These are phyloP conservation scores for Cladosporium sp. DNA, from an alignment of 2,329 filamentous ascomycete genomes.

Conservation along the genomic window DNA sequence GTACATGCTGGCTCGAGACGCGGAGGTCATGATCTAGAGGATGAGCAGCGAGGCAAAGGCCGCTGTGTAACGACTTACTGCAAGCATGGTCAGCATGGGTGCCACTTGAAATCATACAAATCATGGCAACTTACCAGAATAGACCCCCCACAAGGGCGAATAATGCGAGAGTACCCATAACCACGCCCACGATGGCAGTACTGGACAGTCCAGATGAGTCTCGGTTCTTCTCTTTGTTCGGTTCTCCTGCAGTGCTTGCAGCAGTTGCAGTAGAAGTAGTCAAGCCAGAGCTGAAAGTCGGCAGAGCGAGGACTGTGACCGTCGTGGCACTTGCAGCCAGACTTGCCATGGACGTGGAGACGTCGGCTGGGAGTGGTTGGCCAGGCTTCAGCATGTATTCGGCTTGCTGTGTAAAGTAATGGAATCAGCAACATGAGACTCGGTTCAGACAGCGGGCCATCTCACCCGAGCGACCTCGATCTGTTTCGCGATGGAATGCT, in stretches of 20 bases:
- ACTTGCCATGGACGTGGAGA: constrained; percentile 18
- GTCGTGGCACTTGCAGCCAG: constrained; percentile 20
- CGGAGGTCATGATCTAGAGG: background rate
- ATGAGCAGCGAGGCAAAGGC: background rate
- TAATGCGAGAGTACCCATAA: constrained; percentile 58
- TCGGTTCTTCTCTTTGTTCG: constrained; percentile 12
- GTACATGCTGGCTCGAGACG: background rate
- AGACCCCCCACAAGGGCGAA: constrained; percentile 57
- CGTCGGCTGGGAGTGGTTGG: constrained; percentile 37
- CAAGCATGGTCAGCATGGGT: background rate
- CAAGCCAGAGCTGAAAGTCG: constrained; percentile 12
- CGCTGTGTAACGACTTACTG: background rate
- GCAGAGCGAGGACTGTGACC: constrained; percentile 10
- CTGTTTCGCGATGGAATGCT: constrained; percentile 24
- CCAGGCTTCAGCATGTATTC: constrained; percentile 35
- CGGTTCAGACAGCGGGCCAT: background rate
- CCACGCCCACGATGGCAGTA: constrained; percentile 50
- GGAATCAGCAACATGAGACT: background rate
- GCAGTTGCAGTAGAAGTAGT: constrained; percentile 15
- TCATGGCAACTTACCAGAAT: constrained; percentile 38
- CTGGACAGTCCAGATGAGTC: constrained; percentile 27
- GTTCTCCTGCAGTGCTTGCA: background rate
- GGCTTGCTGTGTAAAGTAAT: constrained; percentile 12
- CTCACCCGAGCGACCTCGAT: constrained; percentile 21
- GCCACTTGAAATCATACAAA: background rate